These are phyloP conservation scores for Colletotrichum limetticola DNA, from an alignment of 2,329 filamentous ascomycete species.

Conservation along the genomic window DNA sequence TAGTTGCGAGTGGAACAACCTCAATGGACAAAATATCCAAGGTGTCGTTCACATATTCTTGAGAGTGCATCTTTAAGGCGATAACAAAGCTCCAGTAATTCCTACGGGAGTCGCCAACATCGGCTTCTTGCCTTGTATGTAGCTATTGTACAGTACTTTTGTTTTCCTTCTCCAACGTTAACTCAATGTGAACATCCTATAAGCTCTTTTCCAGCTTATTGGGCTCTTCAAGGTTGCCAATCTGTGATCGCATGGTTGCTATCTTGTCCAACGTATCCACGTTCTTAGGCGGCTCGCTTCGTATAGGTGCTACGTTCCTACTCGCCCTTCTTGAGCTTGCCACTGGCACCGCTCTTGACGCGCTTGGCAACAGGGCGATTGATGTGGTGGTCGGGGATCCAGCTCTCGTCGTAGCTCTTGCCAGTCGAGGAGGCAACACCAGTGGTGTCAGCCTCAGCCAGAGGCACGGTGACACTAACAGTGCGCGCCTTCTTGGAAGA, in stretches of 20 bases:
- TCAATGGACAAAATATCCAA: background rate
- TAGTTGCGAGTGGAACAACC: too few species aligned
- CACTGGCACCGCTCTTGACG: conserved; percentile 67
- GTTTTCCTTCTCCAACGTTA: background rate
- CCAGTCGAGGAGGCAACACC: conserved; percentile 74
- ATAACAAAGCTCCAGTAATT: background rate
- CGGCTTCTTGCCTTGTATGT: conserved; percentile 9
- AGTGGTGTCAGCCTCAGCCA: conserved; percentile 77
- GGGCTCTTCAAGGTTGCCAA: background rate
- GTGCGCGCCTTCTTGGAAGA: conserved; percentile 74
- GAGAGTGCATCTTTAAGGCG: background rate
- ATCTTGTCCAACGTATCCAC: conserved; percentile 15
- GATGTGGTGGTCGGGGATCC: conserved; percentile 92
- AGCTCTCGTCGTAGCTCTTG: conserved; percentile 88
- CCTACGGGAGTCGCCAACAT: background rate
- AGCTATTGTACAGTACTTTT: conserved; percentile 32
- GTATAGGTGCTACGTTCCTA: conserved; percentile 10
- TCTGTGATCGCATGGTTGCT: background rate
- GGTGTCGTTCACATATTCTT: background rate
- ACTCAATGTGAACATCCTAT: background rate
- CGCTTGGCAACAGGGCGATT: conserved; percentile 81
- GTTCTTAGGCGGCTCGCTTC: background rate
- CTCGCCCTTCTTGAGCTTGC: conserved; percentile 47
- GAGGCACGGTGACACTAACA: conserved; percentile 68
- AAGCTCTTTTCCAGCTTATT: background rate